A percentile compares a stretch with the other conserved stretches of the same genome.
Evolutionary conservation across 2,329 filamentous ascomycete species (phyloP).

Genomic region (Xylaria sp.): DNA sequence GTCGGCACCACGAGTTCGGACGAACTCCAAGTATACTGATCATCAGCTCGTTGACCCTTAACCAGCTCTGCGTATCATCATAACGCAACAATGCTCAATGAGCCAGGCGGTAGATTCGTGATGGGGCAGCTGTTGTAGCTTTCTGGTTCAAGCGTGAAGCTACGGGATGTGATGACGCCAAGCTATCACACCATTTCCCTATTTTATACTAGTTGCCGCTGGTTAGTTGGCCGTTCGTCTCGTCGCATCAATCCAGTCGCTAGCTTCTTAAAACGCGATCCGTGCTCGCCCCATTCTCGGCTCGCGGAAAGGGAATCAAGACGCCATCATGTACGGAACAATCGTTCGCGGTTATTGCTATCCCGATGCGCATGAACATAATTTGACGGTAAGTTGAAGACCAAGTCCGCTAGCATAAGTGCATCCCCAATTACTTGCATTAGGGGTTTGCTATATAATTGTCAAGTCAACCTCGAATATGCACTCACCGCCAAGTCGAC

Average conservation of each 20-base stretch:
- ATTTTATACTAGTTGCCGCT: not conserved
- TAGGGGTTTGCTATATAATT: not conserved
- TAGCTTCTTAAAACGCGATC: conserved; percentile 1
- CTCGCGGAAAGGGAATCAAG: not conserved
- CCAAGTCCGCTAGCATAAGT: not conserved
- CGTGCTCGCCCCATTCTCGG: conserved; percentile 9
- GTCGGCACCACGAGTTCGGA: not conserved
- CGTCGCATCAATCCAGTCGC: not conserved
- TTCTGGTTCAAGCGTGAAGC: not conserved
- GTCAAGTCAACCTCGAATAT: not conserved
- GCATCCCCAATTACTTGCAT: not conserved
- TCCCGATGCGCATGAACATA: not conserved
- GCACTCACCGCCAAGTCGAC: not conserved
- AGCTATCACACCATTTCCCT: no score
- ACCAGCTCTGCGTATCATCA: not conserved
- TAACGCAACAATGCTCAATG: not conserved
- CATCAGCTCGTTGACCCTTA: not conserved
- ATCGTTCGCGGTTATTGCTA: not conserved
- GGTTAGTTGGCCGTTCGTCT: not conserved
- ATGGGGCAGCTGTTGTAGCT: not conserved
- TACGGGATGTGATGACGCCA: not conserved
- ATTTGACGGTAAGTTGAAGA: not conserved
- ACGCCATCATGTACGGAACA: no score
- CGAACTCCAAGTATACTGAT: not conserved
- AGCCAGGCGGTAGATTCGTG: not conserved